Evolutionary conservation across 2,329 filamentous ascomycete species (phyloP).

Genomic region (Trematosphaeria pertusa): DNA sequence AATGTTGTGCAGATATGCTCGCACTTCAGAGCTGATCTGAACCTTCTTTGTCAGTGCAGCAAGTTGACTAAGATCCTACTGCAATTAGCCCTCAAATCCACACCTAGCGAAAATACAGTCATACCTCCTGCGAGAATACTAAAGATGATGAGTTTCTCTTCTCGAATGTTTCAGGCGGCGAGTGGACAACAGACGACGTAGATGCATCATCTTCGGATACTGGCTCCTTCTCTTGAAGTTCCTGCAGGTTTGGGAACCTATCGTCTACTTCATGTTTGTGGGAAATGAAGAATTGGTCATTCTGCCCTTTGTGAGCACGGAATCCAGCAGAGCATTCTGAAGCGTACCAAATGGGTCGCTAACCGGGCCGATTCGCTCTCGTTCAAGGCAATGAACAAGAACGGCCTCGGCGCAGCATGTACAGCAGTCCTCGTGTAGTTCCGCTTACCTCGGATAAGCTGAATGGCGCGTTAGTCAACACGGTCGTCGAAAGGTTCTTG

Average conservation of each 20-base stretch:
- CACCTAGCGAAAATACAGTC: slow-evolving; percentile 8
- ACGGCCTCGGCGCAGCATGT: slow-evolving; percentile 76
- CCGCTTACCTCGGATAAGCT: slow-evolving; percentile 81
- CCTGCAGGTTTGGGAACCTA: slow-evolving; percentile 78
- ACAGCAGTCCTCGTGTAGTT: slow-evolving; percentile 78
- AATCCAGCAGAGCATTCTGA: slow-evolving; percentile 32
- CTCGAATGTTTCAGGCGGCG: slow-evolving; percentile 21
- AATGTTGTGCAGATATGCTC: slow-evolving; percentile 86
- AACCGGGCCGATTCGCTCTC: slow-evolving; percentile 45
- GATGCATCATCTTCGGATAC: slow-evolving; percentile 39
- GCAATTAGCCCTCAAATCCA: slow-evolving; percentile 3
- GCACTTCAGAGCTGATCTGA: slow-evolving; percentile 75
- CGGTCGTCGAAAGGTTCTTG: background rate
- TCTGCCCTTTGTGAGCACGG: slow-evolving; percentile 65
- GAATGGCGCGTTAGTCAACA: slow-evolving; percentile 45
- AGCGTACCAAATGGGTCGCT: slow-evolving; percentile 52
- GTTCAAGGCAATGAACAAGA: slow-evolving; percentile 83
- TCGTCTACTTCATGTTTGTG: slow-evolving; percentile 79
- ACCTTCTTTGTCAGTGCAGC: slow-evolving; percentile 65
- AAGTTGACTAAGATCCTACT: slow-evolving; percentile 63
- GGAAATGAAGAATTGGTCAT: slow-evolving; percentile 86
- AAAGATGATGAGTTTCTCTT: slow-evolving; percentile 28
- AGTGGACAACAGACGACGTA: slow-evolving; percentile 47
- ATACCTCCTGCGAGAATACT: slow-evolving; percentile 55
- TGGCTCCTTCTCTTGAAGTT: slow-evolving; percentile 44